Percentiles rank a stretch among this genome's conserved stretches.
phyloP scores from a whole-genome alignment of 306 rosid species.

The Dryas alaskensis region DNA sequence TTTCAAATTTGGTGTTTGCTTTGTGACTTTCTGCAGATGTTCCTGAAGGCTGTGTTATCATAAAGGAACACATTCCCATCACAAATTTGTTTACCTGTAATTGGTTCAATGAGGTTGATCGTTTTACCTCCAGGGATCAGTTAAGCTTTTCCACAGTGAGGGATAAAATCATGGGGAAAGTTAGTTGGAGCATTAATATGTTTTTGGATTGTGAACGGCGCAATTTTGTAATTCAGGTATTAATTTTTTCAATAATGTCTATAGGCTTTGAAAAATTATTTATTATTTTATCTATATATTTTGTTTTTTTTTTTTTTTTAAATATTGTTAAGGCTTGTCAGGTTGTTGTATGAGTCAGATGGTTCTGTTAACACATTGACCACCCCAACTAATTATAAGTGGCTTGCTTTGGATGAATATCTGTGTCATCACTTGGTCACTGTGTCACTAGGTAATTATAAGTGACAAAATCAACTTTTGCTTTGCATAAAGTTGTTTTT shows the following conservation, averaged over 20 bases:
- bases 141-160: constrained; percentile 89
- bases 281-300: not conserved
- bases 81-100: constrained; percentile 91
- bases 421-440: no score
- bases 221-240: constrained; percentile 89
- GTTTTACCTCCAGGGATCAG: constrained; percentile 95
- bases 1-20: constrained; percentile 14
- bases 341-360: not conserved
- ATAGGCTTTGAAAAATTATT: not conserved
- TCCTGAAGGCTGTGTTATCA: constrained; percentile 92
- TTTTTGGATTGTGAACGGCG: constrained; percentile 96
- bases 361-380: not conserved
- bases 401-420: no score
- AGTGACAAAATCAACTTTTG: no score
- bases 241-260: constrained; percentile 6
- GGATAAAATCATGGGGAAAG: constrained; percentile 76
- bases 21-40: constrained; percentile 68
- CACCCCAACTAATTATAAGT: no score
- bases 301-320: not conserved
- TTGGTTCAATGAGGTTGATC: constrained; percentile 98
- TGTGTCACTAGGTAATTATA: no score
- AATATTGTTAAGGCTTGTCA: not conserved
- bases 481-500: no score
- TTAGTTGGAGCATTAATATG: constrained; percentile 76
- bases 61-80: constrained; percentile 89